Evolutionary conservation across 768 basidiomycete species (phyloP).

Genomic region (Antrodiella citrinella): DNA sequence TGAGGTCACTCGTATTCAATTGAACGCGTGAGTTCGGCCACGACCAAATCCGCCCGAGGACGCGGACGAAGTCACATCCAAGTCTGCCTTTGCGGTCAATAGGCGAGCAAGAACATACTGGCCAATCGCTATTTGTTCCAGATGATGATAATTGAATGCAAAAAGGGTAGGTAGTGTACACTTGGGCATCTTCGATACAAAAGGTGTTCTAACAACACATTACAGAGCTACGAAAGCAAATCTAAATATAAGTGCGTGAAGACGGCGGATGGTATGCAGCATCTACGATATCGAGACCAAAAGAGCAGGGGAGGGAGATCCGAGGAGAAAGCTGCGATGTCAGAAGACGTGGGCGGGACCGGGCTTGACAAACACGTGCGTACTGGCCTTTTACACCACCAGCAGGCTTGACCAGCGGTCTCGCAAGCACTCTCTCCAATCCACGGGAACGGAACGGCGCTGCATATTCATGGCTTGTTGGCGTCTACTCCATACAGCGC

Average conservation of each 20-base stretch:
- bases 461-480: neutral
- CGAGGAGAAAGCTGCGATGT: neutral
- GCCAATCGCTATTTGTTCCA: too few species aligned
- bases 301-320: neutral
- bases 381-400: slow-evolving; percentile 5
- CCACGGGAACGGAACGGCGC: slow-evolving; percentile 13
- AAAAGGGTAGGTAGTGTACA: neutral
- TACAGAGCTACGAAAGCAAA: neutral
- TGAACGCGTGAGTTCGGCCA: too few species aligned
- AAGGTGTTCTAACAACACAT: neutral
- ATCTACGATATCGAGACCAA: neutral
- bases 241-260: neutral
- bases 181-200: neutral
- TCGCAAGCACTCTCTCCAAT: slow-evolving; percentile 20
- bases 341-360: neutral
- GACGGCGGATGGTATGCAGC: neutral
- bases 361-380: neutral
- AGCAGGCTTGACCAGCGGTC: slow-evolving; percentile 17
- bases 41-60: too few species aligned
- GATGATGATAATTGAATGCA: neutral
- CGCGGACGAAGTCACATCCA: too few species aligned
- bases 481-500: slow-evolving; percentile 16
- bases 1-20: too few species aligned
- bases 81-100: too few species aligned
- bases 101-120: too few species aligned